Evolutionary conservation across 1,139 yeast genomes (phyloP), one percentile per base, ranked within the genome.

Genomic region (Wickerhamomyces sp.): DNA sequence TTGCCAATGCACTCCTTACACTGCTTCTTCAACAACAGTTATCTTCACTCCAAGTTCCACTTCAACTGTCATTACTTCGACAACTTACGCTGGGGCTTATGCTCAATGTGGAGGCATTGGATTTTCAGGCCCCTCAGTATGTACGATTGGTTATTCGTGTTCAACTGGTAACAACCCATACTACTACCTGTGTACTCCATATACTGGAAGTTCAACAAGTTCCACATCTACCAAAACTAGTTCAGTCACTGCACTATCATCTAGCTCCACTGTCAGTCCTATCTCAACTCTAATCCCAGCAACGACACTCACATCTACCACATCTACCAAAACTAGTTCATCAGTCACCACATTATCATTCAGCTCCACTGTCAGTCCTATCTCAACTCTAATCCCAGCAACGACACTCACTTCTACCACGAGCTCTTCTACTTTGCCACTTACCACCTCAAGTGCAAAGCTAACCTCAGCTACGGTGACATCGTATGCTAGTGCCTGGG

Each of bases 31-130:
- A 10, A 8, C 21, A 7, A 19, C 21, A 19, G 10, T 10, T 6
- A 6, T 10, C 5, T 8, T 5, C 8, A 11, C 10, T 24, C 8
- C 16, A 11, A 13, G 33, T 21, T 22, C 15, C 20, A n/a, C 26
- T 11, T 6, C 11, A 3, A 11, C 16, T 23, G n/a, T 21, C 7
- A 7, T 28, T n/a, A 13, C 28, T n/a, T 14, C 28, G 12, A 9
- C 32, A 16, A 23, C 29, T 11, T 19, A 31, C 13, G 27, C 15
- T 21, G 17, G 23, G 6, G 9, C 13, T 5, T 29, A 21, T 12
- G 28, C 13, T 13, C 23, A 16, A n/a, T 58, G 62, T 44, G 62
- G 62, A 24, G 61, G 61, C 19, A 26, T 21, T 1, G 53, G 39
- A 22, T 19, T 55, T 27, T 32, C 42, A 2, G 61, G 61, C 8